These are phyloP conservation scores for Leucocoprinus sp. DNA, from an alignment of 768 basidiomycete species.

Conservation along the genomic window DNA sequence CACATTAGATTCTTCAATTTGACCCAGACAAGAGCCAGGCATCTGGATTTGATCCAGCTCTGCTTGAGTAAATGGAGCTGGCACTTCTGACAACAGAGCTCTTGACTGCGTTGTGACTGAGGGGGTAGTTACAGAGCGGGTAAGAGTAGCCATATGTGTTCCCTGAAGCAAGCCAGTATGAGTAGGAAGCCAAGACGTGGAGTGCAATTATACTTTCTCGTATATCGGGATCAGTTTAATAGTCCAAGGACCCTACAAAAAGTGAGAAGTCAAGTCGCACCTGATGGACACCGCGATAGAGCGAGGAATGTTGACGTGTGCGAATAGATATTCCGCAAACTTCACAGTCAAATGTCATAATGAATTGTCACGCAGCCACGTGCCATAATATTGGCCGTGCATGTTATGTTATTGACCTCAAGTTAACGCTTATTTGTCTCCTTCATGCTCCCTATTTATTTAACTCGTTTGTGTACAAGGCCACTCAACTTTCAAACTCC, in stretches of 20 bases:
- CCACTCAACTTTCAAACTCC: background rate
- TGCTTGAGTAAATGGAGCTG: conserved; percentile 34
- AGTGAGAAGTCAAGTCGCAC: background rate
- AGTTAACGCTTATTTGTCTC: background rate
- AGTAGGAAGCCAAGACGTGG: background rate
- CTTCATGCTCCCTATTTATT: too few species aligned
- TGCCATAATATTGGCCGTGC: background rate
- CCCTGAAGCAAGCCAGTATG: background rate
- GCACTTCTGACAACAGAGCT: conserved; percentile 23
- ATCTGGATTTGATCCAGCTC: conserved; percentile 19
- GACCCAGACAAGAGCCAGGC: conserved; percentile 7
- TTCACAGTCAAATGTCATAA: background rate
- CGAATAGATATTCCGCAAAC: background rate
- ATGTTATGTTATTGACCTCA: background rate
- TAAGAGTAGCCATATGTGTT: conserved; percentile 31
- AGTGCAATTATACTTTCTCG: background rate
- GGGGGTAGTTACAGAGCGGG: conserved; percentile 24
- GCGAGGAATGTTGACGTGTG: background rate
- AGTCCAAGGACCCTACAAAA: conserved; percentile 7
- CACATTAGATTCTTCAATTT: conserved; percentile 2
- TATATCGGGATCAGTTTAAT: too few species aligned
- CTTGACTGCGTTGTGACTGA: conserved; percentile 17
- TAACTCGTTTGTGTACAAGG: too few species aligned
- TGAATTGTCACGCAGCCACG: conserved; percentile 1
- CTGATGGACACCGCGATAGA: conserved; percentile 2